Base-by-base conservation (phyloP, 179 eudicot species). In the Silene noctiflora region DNA sequence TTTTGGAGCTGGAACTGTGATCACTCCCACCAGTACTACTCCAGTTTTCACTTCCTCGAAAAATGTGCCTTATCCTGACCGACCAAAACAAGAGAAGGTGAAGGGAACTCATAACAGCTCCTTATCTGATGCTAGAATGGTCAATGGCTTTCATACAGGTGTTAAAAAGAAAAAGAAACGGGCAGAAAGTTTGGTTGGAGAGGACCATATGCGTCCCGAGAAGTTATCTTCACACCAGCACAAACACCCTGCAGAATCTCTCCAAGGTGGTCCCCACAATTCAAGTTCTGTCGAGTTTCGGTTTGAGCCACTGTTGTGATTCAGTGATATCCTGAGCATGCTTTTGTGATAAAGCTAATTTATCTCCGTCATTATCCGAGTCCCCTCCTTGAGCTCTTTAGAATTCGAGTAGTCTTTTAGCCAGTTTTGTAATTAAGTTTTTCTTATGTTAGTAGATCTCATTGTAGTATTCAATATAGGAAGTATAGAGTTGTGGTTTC, bases 151-250 rank as follows among this genome's bases (percentile, higher is more conserved):
- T 61, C 75, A 63, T 0, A 59, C 65, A 75, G 39, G 82, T 67
- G 74, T 75, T 11, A 91, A 89, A 84, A 90, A 90, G 75, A 92
- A 87, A 20, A 90, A 89, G 77, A 87, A 83, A 85, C 88, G 82
- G 83, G 83, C 86, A 55, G 90, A 87, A 66, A 19, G 64, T 24
- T 83, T 79, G 19, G 19, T 31, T 55, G 85, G 74, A 46, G 91
- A 85, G 58, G 71, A 74, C 75, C 85, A 75, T 39, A 39, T 77
- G 31, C 85, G 74, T 44, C 68, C 79, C 0, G 88, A 86, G 75
- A 88, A 85, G 74, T 25, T 65, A 33, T 69, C 78, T 76, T 80
- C 85, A n/a, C 81, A 80, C 24, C 77, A 81, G 48, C 81, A 77
- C 25, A 89, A 84, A 81, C 89, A 83, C 24, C 75, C 69, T 74